These are phyloP conservation scores for Raphanus sativus DNA, from an alignment of 345 rosid genomes.

Conservation along the genomic window DNA sequence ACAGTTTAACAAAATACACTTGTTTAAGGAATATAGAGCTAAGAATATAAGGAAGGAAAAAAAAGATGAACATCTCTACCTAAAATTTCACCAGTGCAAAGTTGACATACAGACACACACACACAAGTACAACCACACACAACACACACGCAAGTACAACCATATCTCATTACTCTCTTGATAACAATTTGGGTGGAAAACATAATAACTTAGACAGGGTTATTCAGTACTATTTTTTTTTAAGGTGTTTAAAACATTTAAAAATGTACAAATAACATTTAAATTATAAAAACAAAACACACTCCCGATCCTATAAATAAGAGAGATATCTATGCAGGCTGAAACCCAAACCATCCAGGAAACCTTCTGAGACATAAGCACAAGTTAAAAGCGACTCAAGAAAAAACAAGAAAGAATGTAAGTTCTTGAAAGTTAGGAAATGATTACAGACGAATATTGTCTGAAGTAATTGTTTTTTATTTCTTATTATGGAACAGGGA, in stretches of 20 bases:
- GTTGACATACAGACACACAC: background rate
- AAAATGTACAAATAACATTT: background rate
- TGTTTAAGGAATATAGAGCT: too few species aligned
- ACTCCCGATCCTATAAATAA: background rate
- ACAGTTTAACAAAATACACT: too few species aligned
- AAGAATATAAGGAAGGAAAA: too few species aligned
- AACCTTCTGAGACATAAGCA: background rate
- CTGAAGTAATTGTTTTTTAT: background rate
- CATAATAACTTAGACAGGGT: background rate
- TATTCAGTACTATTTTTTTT: background rate
- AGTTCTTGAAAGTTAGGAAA: background rate
- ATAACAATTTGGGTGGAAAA: background rate
- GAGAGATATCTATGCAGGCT: background rate
- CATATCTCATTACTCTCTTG: background rate
- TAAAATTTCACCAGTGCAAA: background rate
- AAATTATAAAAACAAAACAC: background rate
- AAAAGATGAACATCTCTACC: background rate
- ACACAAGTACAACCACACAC: background rate
- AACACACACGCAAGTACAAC: too few species aligned
- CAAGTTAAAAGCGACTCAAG: background rate
- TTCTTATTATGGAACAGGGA: conserved; percentile 18
- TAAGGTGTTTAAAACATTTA: background rate
- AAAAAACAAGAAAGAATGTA: background rate
- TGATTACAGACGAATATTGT: background rate
- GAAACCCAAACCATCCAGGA: background rate